phyloP scores from a whole-genome alignment of 1,284 basidiomycete species.

The Cutaneotrichosporon sp. region DNA sequence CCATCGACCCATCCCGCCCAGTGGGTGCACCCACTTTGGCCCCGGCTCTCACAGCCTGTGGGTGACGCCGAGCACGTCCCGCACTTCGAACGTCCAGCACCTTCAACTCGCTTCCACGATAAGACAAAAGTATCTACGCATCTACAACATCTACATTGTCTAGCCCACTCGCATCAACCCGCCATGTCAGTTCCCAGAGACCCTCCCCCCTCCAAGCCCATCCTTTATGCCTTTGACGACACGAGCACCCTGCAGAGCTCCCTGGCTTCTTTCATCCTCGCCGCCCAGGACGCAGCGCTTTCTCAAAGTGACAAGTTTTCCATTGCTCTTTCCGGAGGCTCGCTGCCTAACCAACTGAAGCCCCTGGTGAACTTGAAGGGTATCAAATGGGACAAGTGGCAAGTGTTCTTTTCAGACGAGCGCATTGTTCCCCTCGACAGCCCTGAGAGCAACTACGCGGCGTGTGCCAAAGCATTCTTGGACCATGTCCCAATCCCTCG shows the following conservation, averaged over 20 bases:
- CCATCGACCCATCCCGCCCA: no score
- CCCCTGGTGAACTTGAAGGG: constrained; percentile 63
- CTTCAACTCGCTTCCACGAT: no score
- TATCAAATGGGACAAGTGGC: constrained; percentile 94
- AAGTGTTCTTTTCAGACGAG: constrained; percentile 95
- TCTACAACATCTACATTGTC: no score
- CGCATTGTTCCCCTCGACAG: constrained; percentile 87
- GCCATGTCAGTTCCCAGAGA: neutral
- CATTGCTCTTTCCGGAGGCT: constrained; percentile 88
- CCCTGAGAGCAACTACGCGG: constrained; percentile 81
- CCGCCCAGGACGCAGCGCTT: constrained; percentile 83
- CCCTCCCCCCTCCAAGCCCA: constrained; percentile 48
- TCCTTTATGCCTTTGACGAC: constrained; percentile 68
- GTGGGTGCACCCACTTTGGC: no score
- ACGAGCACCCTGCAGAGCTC: constrained; percentile 52
- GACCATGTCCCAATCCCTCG: constrained; percentile 68
- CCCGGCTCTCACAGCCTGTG: no score
- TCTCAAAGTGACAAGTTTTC: constrained; percentile 84
- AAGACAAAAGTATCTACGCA: no score
- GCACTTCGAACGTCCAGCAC: no score
- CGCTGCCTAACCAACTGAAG: constrained; percentile 75
- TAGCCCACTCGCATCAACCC: no score
- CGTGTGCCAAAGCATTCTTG: constrained; percentile 72
- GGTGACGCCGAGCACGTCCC: no score
- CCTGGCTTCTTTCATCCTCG: constrained; percentile 77